These are phyloP conservation scores for Zarea fungicola DNA, from an alignment of 2,329 filamentous ascomycete species.

Conservation along the genomic window DNA sequence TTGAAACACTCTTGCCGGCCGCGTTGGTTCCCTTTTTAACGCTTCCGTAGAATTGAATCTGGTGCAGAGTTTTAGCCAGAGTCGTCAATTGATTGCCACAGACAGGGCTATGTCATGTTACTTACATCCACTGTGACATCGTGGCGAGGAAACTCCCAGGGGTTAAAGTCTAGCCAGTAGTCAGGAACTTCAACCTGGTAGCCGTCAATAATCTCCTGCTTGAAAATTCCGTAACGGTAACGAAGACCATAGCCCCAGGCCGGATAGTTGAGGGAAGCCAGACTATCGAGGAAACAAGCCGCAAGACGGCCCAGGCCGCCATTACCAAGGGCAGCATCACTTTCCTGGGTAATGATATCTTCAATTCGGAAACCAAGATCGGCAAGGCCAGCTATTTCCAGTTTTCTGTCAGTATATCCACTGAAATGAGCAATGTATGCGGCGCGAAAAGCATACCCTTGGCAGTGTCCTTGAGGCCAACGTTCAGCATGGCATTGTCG, in stretches of 20 bases:
- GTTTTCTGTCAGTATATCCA: slow-evolving; percentile 14
- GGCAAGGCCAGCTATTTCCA: slow-evolving; percentile 62
- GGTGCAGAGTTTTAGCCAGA: background rate
- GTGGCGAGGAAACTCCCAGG: slow-evolving; percentile 95
- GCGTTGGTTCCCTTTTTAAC: slow-evolving; percentile 72
- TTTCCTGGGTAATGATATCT: slow-evolving; percentile 89
- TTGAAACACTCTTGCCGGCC: slow-evolving; percentile 65
- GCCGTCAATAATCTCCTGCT: slow-evolving; percentile 96
- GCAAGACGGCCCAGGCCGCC: slow-evolving; percentile 91
- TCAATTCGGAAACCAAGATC: slow-evolving; percentile 97
- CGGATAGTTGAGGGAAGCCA: slow-evolving; percentile 90
- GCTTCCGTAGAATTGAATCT: slow-evolving; percentile 89
- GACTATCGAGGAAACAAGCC: slow-evolving; percentile 93
- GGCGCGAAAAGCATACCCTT: slow-evolving; percentile 56
- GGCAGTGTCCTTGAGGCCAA: slow-evolving; percentile 80
- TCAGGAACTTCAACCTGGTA: slow-evolving; percentile 98
- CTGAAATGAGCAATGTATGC: background rate
- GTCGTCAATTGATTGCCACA: too few species aligned
- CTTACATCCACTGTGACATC: slow-evolving; percentile 81
- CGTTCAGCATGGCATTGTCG: slow-evolving; percentile 98
- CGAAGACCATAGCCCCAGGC: slow-evolving; percentile 96
- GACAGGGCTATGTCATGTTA: slow-evolving; percentile 11
- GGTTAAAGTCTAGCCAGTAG: slow-evolving; percentile 99
- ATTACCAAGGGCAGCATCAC: slow-evolving; percentile 93
- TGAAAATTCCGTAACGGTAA: slow-evolving; percentile 98